Percentiles rank a stretch among this genome's conserved stretches.
Conservation (phyloP, 768 basidiomycete genomes). For the Hericium rajendrae region DNA sequence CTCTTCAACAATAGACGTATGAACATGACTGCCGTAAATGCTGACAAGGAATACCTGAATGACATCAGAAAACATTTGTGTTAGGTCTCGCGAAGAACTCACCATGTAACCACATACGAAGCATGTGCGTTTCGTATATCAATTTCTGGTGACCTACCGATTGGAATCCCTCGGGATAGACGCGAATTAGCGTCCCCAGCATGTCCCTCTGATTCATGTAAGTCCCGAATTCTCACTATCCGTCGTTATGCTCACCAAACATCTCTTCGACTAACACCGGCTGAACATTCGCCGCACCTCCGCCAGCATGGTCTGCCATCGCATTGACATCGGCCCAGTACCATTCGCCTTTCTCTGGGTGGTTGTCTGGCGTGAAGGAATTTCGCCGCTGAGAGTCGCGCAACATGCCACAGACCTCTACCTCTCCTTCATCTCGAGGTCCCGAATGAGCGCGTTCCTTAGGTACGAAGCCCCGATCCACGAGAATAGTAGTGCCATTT, state of each 20-base stretch:
- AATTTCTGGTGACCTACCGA: slow-evolving; percentile 75
- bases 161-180: slow-evolving; percentile 64
- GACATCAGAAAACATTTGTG: not conserved
- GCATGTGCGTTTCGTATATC: slow-evolving; percentile 91
- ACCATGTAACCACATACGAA: slow-evolving; percentile 96
- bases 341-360: slow-evolving; percentile 73
- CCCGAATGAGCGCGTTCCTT: slow-evolving; percentile 38
- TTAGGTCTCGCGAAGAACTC: slow-evolving; percentile 11
- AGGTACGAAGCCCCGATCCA: slow-evolving; percentile 86
- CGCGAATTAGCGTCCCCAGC: slow-evolving; percentile 58
- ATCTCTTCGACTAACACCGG: slow-evolving; percentile 88
- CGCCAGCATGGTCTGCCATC: slow-evolving; percentile 74
- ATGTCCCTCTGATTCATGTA: slow-evolving; percentile 61
- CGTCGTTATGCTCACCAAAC: slow-evolving; percentile 51
- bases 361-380: slow-evolving; percentile 83
- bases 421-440: slow-evolving; percentile 36
- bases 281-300: slow-evolving; percentile 62
- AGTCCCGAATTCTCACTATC: not conserved
- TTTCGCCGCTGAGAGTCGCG: slow-evolving; percentile 67
- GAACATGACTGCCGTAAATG: slow-evolving; percentile 79
- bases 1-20: slow-evolving; percentile 53
- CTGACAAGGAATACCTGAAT: slow-evolving; percentile 80
- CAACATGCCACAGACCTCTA: slow-evolving; percentile 81
- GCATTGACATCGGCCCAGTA: slow-evolving; percentile 82
- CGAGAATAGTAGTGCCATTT: slow-evolving; percentile 76